These are phyloP conservation scores for Huntiella bhutanensis DNA, from an alignment of 2,329 filamentous ascomycete species.

Conservation along the genomic window DNA sequence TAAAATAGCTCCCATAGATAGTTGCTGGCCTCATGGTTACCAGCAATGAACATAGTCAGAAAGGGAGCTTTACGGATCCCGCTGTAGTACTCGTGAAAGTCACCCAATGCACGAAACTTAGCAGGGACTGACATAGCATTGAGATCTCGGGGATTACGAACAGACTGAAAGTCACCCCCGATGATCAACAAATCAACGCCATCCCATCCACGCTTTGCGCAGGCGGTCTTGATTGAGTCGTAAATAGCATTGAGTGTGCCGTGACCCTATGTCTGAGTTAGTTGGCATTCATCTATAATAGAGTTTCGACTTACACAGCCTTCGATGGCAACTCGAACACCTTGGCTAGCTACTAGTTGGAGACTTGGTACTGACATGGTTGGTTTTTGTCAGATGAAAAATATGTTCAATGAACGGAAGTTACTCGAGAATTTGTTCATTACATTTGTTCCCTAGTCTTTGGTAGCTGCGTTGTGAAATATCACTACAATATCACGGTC, in stretches of 20 bases:
- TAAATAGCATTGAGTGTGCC: conserved; percentile 87
- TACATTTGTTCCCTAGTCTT: too few species aligned
- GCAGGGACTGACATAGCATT: conserved; percentile 73
- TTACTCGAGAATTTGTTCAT: too few species aligned
- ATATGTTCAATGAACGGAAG: too few species aligned
- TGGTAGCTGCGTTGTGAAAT: too few species aligned
- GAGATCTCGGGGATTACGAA: conserved; percentile 75
- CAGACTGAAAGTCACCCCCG: conserved; percentile 85
- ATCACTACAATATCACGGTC: too few species aligned
- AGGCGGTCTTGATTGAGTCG: conserved; percentile 50
- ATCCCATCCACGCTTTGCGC: conserved; percentile 55
- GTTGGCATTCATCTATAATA: neutral
- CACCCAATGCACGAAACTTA: conserved; percentile 75
- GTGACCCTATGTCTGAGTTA: conserved; percentile 46
- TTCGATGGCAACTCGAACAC: conserved; percentile 10
- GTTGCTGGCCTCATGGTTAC: conserved; percentile 87
- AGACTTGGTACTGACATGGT: neutral
- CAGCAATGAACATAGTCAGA: conserved; percentile 78
- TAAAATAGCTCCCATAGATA: conserved; percentile 88
- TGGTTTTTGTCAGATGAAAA: neutral
- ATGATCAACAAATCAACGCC: conserved; percentile 74
- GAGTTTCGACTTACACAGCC: conserved; percentile 8
- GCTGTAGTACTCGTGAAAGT: conserved; percentile 89
- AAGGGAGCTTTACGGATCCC: conserved; percentile 62
- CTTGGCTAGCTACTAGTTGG: conserved; percentile 1